phyloP scores from a whole-genome alignment of 108 stramenopile species.

The Nitzschia palea region DNA sequence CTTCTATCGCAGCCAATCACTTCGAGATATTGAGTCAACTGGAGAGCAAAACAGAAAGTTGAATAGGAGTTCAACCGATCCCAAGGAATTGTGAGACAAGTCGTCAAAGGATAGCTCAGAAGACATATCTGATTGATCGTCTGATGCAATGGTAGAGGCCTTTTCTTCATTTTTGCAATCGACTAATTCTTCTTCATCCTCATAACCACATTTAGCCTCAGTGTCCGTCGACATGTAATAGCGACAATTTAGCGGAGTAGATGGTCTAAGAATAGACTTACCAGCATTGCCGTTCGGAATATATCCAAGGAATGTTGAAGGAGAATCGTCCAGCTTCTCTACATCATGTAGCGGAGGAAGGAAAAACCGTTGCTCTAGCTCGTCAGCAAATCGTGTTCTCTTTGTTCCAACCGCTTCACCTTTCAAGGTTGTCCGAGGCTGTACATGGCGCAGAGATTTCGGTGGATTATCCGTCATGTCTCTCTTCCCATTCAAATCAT shows the following conservation, averaged over 20 bases:
- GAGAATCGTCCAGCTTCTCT: too few species aligned
- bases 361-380: neutral
- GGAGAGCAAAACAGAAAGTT: neutral
- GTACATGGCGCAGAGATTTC: too few species aligned
- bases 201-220: too few species aligned
- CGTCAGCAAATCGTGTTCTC: neutral
- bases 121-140: neutral
- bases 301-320: too few species aligned
- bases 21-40: neutral
- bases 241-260: neutral
- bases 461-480: too few species aligned
- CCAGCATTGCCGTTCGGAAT: neutral
- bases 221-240: neutral
- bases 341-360: too few species aligned
- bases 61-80: neutral
- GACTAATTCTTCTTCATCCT: too few species aligned
- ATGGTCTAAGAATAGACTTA: neutral
- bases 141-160: neutral
- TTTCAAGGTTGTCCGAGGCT: too few species aligned
- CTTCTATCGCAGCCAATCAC: constrained; percentile 7
- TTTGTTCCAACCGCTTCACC: too few species aligned
- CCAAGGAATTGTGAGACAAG: neutral
- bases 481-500: too few species aligned
- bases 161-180: too few species aligned
- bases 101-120: neutral